Base-by-base conservation (phyloP, 768 basidiomycete species). In the Termitomyces sp. region DNA sequence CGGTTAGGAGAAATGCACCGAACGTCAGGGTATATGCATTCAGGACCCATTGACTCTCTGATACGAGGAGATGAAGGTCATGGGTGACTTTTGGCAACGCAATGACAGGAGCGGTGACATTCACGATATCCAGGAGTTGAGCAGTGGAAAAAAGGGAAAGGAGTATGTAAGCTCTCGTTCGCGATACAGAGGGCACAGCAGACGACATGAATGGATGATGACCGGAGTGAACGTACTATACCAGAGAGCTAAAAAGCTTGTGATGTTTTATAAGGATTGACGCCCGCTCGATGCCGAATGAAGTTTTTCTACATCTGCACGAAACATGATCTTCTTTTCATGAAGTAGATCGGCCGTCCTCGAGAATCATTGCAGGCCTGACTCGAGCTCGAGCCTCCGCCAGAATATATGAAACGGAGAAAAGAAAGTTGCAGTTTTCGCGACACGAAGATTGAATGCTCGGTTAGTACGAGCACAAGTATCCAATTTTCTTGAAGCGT, bases 51-150 rank as follows among this genome's bases (percentile, higher is more conserved):
- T 70, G 67, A 33, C 60, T 61, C 51, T 67, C 58, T n/a, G 49
- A 63, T 41, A 49, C 20, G 33, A 44, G 60, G n/a, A 67, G 57
- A 23, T 55, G 49, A 7, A 68, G 46, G 2, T 60, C 55, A 6
- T 4, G 3, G 43, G 67, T 57, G 26, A 78, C 60, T 46, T 64
- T 54, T n/a, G 76, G 74, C 36, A 78, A 63, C 8, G 71, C 74
- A 1, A 75, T 66, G 33, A 73, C 69, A 7, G 74, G 68, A 26
- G 72, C 69, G n/a, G 75, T 68, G 55, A 73, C 74, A 58, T 74
- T 75, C 63, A 79, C 74, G 10, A 71, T 61, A n/a, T 80, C 79
- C 59, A 78, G 59, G 52, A 75, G 71, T 52, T 75, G 74, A 7
- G 75, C 71, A 18, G 68, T 66, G 36, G 73, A 77, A 48, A 79